These are phyloP conservation scores for Geoglossum glabrum DNA, from an alignment of 495 filamentous ascomycete species.

Conservation along the genomic window DNA sequence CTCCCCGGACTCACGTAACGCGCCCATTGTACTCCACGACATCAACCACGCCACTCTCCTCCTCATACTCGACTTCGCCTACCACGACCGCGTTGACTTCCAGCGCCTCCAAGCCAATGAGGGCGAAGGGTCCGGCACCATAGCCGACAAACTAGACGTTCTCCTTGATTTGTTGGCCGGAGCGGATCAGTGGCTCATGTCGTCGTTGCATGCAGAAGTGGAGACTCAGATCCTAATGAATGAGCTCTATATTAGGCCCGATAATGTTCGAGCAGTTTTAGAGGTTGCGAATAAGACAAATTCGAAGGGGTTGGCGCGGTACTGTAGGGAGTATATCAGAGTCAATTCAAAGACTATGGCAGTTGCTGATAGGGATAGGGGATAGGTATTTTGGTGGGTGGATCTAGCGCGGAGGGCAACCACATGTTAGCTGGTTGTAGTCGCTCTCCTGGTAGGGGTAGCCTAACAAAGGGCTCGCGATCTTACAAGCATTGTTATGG, in stretches of 20 bases:
- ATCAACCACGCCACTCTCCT: conserved; percentile 11
- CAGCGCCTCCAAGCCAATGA: neutral
- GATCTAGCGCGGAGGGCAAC: too few relatives aligned
- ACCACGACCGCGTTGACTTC: conserved; percentile 8
- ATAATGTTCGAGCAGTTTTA: neutral
- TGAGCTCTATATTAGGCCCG: neutral
- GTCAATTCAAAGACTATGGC: neutral
- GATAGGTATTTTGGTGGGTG: too few relatives aligned
- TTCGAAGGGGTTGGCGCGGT: neutral
- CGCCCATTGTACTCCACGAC: conserved; percentile 5
- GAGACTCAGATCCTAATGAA: neutral
- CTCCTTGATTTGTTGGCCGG: neutral
- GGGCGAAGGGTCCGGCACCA: neutral
- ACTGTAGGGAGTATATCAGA: neutral
- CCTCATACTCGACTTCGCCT: conserved; percentile 15
- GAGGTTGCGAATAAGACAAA: neutral
- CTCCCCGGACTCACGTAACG: neutral
- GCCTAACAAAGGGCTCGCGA: too few relatives aligned
- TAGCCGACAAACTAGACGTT: neutral
- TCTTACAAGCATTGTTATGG: too few relatives aligned
- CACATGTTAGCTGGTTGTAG: too few relatives aligned
- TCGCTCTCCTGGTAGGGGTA: too few relatives aligned
- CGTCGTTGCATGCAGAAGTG: neutral
- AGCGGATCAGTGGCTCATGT: neutral
- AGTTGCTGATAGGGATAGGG: neutral